These are phyloP conservation scores for Ophiostoma triangulosporum DNA, from an alignment of 2,329 filamentous ascomycete species.

Conservation along the genomic window DNA sequence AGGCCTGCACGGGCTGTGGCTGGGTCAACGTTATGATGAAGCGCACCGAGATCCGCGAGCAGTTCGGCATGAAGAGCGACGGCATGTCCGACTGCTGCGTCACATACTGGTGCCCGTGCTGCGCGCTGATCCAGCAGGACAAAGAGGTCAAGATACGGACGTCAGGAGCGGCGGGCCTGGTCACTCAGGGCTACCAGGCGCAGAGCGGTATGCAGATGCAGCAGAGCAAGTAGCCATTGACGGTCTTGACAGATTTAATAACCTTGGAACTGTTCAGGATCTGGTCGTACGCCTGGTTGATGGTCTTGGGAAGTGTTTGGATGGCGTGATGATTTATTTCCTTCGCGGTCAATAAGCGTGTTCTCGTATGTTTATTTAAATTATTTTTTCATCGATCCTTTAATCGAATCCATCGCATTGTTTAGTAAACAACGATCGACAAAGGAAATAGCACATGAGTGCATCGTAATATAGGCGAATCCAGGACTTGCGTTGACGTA, in stretches of 20 bases:
- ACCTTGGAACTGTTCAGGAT: no score
- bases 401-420: no score
- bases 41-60: conserved; percentile 38
- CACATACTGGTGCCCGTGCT: conserved; percentile 43
- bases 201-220: conserved; percentile 21
- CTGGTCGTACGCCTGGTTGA: no score
- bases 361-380: no score
- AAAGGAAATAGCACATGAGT: no score
- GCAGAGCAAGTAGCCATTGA: background rate
- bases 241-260: background rate
- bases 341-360: no score
- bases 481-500: no score
- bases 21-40: conserved; percentile 38
- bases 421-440: no score
- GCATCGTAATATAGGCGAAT: no score
- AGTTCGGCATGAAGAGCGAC: conserved; percentile 37
- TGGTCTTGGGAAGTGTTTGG: no score
- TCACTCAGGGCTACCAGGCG: conserved; percentile 20
- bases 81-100: conserved; percentile 35
- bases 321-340: no score
- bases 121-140: conserved; percentile 43
- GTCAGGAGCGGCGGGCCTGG: conserved; percentile 11
- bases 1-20: conserved; percentile 27
- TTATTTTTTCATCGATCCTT: no score
- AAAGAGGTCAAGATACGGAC: conserved; percentile 32